A percentile compares a stretch with the other conserved stretches of the same genome.
These are phyloP conservation scores for Cytidiella melzeri DNA, from an alignment of 768 basidiomycete species.

Conservation along the genomic window DNA sequence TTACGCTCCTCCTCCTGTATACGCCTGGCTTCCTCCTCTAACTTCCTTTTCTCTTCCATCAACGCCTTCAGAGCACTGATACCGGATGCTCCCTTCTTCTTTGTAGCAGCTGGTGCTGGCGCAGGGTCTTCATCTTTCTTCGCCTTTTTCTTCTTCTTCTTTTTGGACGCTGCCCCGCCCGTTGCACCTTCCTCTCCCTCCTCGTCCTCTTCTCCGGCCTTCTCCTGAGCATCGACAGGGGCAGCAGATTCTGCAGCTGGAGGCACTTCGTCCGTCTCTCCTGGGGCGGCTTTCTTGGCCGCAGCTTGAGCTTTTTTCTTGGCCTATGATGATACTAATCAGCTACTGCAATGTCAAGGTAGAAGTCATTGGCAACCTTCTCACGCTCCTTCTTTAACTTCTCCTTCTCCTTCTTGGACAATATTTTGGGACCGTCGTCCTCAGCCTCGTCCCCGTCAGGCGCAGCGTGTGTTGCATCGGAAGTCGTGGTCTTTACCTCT, in stretches of 20 bases:
- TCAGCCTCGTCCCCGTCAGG: conserved; percentile 39
- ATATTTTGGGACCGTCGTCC: conserved; percentile 55
- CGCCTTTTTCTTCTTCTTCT: conserved; percentile 82
- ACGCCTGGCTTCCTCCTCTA: conserved; percentile 78
- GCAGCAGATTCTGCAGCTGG: conserved; percentile 16
- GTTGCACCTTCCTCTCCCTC: conserved; percentile 67
- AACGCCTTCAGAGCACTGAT: conserved; percentile 82
- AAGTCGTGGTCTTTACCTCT: conserved; percentile 11
- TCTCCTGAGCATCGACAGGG: conserved; percentile 10
- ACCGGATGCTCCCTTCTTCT: conserved; percentile 64
- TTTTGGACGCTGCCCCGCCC: conserved; percentile 44
- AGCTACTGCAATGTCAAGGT: not conserved
- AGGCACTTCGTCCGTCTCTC: conserved; percentile 23
- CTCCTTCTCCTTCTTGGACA: conserved; percentile 97
- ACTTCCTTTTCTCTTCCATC: conserved; percentile 86
- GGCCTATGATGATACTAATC: conserved; percentile 41
- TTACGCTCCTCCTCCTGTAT: conserved; percentile 71
- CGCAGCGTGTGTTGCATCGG: too few species aligned
- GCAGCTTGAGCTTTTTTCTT: conserved; percentile 94
- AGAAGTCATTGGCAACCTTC: conserved; percentile 48
- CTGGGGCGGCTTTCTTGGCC: conserved; percentile 56
- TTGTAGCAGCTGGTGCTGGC: conserved; percentile 40
- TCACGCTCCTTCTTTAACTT: conserved; percentile 95
- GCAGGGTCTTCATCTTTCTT: conserved; percentile 66
- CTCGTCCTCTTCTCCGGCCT: conserved; percentile 38